These are phyloP conservation scores for Sisymbrium irio DNA, from an alignment of 345 rosid species.

Conservation along the genomic window DNA sequence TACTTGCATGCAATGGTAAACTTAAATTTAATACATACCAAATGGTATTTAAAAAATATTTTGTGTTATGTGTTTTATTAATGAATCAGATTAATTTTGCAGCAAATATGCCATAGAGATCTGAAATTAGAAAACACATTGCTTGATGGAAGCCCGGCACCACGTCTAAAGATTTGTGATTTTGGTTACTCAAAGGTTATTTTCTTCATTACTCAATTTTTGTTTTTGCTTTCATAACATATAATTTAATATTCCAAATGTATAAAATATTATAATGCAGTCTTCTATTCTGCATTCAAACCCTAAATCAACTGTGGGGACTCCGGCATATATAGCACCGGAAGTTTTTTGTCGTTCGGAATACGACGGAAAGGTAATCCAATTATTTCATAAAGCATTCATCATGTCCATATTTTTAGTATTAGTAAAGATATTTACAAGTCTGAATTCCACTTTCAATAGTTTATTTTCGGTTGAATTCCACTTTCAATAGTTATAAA, in stretches of 20 bases:
- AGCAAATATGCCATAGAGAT: slow-evolving; percentile 98
- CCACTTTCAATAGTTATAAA: slow-evolving; percentile 26
- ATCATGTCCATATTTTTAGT: not conserved
- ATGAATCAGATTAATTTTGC: slow-evolving; percentile 12
- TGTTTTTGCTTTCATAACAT: not conserved
- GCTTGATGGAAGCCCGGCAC: slow-evolving; percentile 94
- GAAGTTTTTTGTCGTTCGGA: slow-evolving; percentile 76
- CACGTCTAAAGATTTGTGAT: slow-evolving; percentile 90
- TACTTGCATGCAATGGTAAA: slow-evolving; percentile 69
- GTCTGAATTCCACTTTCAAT: slow-evolving; percentile 20
- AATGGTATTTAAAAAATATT: not conserved
- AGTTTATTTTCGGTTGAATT: not conserved
- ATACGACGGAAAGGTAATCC: slow-evolving; percentile 87
- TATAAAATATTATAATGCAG: slow-evolving; percentile 30
- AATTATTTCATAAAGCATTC: not conserved
- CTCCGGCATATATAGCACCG: slow-evolving; percentile 99
- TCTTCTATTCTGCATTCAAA: slow-evolving; percentile 88
- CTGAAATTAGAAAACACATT: slow-evolving; percentile 77
- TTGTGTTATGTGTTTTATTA: not conserved
- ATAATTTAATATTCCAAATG: not conserved
- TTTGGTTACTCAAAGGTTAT: slow-evolving; percentile 95
- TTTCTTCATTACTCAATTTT: not conserved
- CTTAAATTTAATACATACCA: slow-evolving; percentile 14
- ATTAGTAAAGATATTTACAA: slow-evolving; percentile 22
- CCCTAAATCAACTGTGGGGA: slow-evolving; percentile 97